These are phyloP conservation scores for Oenanthe javanica DNA, from an alignment of 140 eudicot genomes.

Conservation along the genomic window DNA sequence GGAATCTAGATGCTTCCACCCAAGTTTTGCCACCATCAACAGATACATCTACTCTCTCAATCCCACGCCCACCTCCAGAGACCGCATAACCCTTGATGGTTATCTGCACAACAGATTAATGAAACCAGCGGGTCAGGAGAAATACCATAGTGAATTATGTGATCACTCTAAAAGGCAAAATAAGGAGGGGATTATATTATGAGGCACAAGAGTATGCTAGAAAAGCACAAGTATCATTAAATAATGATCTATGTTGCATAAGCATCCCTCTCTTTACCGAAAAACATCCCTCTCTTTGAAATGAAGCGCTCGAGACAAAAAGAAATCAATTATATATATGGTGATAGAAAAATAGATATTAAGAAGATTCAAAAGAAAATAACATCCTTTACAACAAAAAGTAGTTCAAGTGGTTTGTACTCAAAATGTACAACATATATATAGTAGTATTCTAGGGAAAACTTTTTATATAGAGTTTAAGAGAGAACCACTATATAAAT, in stretches of 20 bases:
- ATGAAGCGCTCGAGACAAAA: background rate
- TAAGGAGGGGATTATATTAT: background rate
- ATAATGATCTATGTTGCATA: background rate
- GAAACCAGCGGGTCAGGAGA: background rate
- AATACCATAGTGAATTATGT: background rate
- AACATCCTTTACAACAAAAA: background rate
- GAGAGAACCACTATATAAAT: too few relatives aligned
- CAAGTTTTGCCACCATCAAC: slow-evolving; percentile 90
- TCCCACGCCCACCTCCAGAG: slow-evolving; percentile 97
- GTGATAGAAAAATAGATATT: background rate
- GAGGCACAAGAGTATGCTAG: background rate
- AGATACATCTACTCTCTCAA: slow-evolving; percentile 91
- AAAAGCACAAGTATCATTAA: background rate
- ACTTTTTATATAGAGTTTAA: too few relatives aligned
- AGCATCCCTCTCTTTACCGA: background rate
- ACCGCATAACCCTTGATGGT: slow-evolving; percentile 84
- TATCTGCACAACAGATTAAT: slow-evolving; percentile 30
- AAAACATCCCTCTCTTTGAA: background rate
- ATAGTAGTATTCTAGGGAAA: too few relatives aligned
- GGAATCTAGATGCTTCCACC: slow-evolving; percentile 78
- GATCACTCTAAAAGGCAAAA: background rate
- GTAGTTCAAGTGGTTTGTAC: background rate
- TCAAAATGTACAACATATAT: background rate
- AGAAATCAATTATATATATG: background rate
- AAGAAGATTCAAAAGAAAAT: background rate